Base-by-base conservation (phyloP, 768 basidiomycete species). In the Tremella mesenterica region DNA sequence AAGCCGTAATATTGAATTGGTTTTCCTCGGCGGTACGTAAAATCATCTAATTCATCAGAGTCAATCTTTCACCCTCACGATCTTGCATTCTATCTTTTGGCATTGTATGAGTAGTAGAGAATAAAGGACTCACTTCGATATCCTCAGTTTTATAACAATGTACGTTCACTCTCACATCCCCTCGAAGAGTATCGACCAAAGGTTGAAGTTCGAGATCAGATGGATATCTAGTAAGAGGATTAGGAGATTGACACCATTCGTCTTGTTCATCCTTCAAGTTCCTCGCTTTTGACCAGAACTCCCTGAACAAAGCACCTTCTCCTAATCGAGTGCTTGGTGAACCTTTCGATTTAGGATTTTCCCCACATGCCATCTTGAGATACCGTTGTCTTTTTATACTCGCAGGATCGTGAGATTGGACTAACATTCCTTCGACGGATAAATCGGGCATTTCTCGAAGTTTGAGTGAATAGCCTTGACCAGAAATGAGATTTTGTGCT, bases 221-320 rank as follows among this genome's bases (percentile, higher is more conserved):
- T 41, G 38, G 38, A 14, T 41, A 41, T 64, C 44, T 49, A 52
- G 61, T 82, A 78, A 46, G 34, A 29, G 14, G 47, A 78, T 33
- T 85, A 79, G 0, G 86, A 86, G 64, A 84, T 88, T 3, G 54
- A 14, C 20, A 27, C 52, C 57, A 26, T 48, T 83, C 0, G 89
- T 91, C 21, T 90, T 83, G 9, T 86, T 88, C 14, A 88, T 88
- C 6, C 88, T 53, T 88, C 85, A 1, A 85, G 86, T 23, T 26
- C 16, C 27, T 23, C 0, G 85, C 87, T 46, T 79, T 76, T 48
- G 84, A 76, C 63, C 86, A 87, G 13, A 82, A 85, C 52, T 81
- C 61, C 12, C 86, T 80, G 72, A 84, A 23, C 23, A 23, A n/a
- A n/a, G 38, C 38, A 18, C n/a, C 38, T 23, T 41, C 38, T 41